phyloP scores from a whole-genome alignment of 306 rosid species.

The Prosopis cineraria region DNA sequence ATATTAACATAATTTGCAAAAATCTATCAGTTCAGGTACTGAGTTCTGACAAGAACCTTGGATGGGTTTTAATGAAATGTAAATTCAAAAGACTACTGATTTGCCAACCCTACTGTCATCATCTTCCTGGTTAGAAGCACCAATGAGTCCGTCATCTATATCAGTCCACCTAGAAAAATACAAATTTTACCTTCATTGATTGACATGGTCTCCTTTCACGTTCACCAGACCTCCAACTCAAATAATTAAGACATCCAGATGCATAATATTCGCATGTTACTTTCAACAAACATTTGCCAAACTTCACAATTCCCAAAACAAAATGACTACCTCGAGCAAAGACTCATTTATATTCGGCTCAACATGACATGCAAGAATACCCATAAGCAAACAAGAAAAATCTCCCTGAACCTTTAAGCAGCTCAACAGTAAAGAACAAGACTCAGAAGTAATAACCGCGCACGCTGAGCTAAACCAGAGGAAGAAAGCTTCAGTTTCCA shows the following conservation, averaged over 20 bases:
- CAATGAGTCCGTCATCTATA: conserved; percentile 31
- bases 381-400: conserved; percentile 26
- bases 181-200: conserved; percentile 34
- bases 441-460: not conserved
- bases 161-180: conserved; percentile 40
- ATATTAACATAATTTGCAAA: conserved; percentile 29
- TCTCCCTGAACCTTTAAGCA: conserved; percentile 11
- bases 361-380: conserved; percentile 25
- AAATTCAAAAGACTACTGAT: conserved; percentile 25
- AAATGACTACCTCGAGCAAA: not conserved
- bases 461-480: conserved; percentile 18
- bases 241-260: not conserved
- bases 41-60: conserved; percentile 43
- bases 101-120: conserved; percentile 20
- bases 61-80: conserved; percentile 43
- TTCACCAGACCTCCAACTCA: conserved; percentile 19
- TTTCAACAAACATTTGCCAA: not conserved
- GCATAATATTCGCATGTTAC: conserved; percentile 24
- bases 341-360: conserved; percentile 17
- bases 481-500: conserved; percentile 29
- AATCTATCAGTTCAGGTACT: conserved; percentile 23
- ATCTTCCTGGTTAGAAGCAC: conserved; percentile 20
- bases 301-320: conserved; percentile 19
- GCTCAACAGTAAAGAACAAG: conserved; percentile 12
- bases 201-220: conserved; percentile 21